Conservation (phyloP, 208 protist genomes). For the Borovskyia barvae region DNA sequence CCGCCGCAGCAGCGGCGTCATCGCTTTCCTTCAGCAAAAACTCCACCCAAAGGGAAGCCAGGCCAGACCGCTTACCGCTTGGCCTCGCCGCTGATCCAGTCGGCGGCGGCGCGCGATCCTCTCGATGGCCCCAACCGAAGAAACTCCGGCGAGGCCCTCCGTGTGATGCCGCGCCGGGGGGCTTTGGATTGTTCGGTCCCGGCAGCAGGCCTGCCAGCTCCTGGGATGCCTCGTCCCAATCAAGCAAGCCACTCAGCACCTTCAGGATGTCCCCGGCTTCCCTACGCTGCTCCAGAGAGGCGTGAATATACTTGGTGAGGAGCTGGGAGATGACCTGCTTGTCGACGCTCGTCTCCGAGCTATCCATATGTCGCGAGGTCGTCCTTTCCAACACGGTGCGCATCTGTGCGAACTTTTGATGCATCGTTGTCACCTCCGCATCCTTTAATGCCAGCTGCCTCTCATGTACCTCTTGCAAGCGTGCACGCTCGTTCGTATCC, state of each 20-base stretch:
- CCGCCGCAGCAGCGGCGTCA: not conserved
- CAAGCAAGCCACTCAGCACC: conserved; percentile 65
- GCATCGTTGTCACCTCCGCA: conserved; percentile 58
- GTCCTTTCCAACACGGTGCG: conserved; percentile 59
- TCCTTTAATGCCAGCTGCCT: conserved; percentile 55
- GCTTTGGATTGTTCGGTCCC: conserved; percentile 61
- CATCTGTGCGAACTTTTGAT: conserved; percentile 78
- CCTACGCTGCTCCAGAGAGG: conserved; percentile 41
- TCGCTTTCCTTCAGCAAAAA: conserved; percentile 81
- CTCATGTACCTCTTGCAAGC: conserved; percentile 1
- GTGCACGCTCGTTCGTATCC: conserved; percentile 13
- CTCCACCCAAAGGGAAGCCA: conserved; percentile 81
- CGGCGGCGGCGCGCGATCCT: not conserved
- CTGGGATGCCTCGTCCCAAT: conserved; percentile 81
- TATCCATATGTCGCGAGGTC: conserved; percentile 49
- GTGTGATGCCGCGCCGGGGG: conserved; percentile 5
- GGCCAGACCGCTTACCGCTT: not conserved
- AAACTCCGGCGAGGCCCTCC: conserved; percentile 17
- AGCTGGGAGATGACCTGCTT: conserved; percentile 83
- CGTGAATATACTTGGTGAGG: conserved; percentile 84
- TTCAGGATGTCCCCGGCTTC: conserved; percentile 80
- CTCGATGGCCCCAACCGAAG: conserved; percentile 22
- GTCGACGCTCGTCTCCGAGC: conserved; percentile 61
- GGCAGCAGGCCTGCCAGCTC: conserved; percentile 74
- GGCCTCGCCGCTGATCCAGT: not conserved